Evolutionary conservation across 148 eudicot species (phyloP), one percentile per base, ranked within the genome.

Genomic region (Limonium bicolor): DNA sequence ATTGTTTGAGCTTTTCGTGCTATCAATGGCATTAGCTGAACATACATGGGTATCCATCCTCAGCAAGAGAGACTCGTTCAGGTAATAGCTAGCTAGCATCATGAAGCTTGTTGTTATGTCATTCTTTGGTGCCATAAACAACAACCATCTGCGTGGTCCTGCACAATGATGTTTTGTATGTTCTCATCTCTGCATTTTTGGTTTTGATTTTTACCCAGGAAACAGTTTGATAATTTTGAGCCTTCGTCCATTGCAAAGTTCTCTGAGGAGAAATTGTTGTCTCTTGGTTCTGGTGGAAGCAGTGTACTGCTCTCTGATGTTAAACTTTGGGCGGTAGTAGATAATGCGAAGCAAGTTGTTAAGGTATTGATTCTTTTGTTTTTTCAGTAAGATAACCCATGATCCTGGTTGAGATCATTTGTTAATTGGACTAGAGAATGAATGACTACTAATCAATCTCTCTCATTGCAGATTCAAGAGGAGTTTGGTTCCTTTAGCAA

Each of bases 21-120:
- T 73, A 15, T 77, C 73, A 12, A 66, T 67, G 41, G 78, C 81
- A 46, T 52, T 77, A 48, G 78, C 81, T 47, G 85, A 81, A 53
- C 71, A 68, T 55, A 64, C 78, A 22, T 81, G 92, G 92, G 52
- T 65, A n/a, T 51, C 65, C 8, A 71, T 81, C 29, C 77, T 81
- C 36, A 43, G 26, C 57, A 73, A 66, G 57, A 67, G 81, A 53
- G 53, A 61, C 4, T n/a, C 40, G 13, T 81, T 77, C 40, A 73
- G 81, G 86, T 78, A 46, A 13, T n/a, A n/a, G 3, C 16, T 38
- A 35, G 17, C 7, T 21, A 13, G 7, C n/a, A 2, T 29, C 21
- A 11, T 18, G 29, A 7, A 25, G 27, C 48, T 6, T 9, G 9
- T 41, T 20, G n/a, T 20, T 22, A 6, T 2, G 6, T 3, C 12